Conservation (phyloP, 2,329 filamentous ascomycete genomes). For the Diplodia seriata region DNA sequence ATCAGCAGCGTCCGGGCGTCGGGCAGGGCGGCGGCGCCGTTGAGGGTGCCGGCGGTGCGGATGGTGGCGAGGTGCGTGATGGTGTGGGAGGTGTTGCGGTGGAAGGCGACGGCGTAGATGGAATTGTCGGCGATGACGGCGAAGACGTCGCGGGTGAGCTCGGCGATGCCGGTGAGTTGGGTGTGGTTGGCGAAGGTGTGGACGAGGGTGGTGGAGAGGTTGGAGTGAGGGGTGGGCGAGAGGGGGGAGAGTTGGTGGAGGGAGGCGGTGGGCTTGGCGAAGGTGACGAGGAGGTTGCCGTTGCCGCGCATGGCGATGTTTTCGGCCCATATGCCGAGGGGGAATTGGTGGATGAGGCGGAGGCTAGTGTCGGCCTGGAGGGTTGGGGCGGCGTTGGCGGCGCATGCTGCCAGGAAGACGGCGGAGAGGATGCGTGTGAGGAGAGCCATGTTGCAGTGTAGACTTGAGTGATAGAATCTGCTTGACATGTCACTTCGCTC, state of each 20-base stretch:
- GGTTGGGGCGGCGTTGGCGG: no score
- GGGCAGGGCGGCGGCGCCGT: conserved; percentile 38
- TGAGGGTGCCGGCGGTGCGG: conserved; percentile 34
- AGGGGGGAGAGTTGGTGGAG: conserved; percentile 46
- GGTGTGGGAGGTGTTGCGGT: conserved; percentile 33
- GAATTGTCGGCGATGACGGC: conserved; percentile 38
- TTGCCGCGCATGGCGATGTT: conserved; percentile 49
- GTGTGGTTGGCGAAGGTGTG: conserved; percentile 39
- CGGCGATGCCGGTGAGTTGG: conserved; percentile 4
- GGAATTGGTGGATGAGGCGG: conserved; percentile 39
- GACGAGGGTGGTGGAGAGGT: conserved; percentile 37
- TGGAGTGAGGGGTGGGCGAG: not conserved
- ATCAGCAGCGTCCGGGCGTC: conserved; percentile 36
- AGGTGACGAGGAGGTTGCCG: conserved; percentile 46
- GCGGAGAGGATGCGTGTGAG: no score
- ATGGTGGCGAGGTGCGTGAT: conserved; percentile 36
- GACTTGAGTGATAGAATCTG: no score
- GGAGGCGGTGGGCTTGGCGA: conserved; percentile 37
- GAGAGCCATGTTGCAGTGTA: no score
- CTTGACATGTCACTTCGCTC: no score
- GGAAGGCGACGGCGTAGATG: conserved; percentile 1
- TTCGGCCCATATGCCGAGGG: conserved; percentile 43
- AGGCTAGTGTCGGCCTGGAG: no score
- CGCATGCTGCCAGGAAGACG: no score
- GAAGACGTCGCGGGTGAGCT: conserved; percentile 40